Percentiles rank a stretch among this genome's conserved stretches.
Conservation (phyloP, 1,139 yeast species). For the Yamadazyma taylorii region DNA sequence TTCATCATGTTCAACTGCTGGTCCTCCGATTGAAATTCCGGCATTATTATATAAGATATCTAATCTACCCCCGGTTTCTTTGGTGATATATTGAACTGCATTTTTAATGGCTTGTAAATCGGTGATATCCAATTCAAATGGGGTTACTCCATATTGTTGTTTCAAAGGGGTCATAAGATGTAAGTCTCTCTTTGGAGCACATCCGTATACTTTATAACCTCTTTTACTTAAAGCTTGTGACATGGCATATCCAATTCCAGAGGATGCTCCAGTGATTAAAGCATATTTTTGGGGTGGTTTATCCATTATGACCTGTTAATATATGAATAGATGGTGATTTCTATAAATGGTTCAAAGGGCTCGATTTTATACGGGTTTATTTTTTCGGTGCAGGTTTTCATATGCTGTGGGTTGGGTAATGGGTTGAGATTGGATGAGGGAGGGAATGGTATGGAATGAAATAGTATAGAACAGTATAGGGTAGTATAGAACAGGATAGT, state of each 20-base stretch:
- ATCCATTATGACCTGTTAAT: too few species aligned
- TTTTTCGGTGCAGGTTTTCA: neutral
- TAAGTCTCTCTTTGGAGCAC: constrained; percentile 26
- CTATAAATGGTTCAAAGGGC: too few species aligned
- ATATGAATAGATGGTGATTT: too few species aligned
- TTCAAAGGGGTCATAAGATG: constrained; percentile 29
- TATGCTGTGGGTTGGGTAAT: neutral
- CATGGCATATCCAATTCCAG: constrained; percentile 40
- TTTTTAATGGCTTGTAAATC: constrained; percentile 26
- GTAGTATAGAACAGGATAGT: too few species aligned
- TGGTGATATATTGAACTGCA: constrained; percentile 22
- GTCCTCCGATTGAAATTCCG: constrained; percentile 32
- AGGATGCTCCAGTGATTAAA: constrained; percentile 40
- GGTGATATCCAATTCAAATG: constrained; percentile 35
- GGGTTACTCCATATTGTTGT: constrained; percentile 27
- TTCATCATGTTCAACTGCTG: constrained; percentile 34
- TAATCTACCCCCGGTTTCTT: constrained; percentile 28
- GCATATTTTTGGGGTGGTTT: constrained; percentile 21
- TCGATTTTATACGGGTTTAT: too few species aligned
- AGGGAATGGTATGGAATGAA: too few species aligned
- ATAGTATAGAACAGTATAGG: too few species aligned
- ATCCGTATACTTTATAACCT: constrained; percentile 38
- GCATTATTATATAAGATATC: constrained; percentile 37
- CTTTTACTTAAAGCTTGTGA: constrained; percentile 26
- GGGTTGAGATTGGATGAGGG: too few species aligned